phyloP scores from a whole-genome alignment of 192 early-diverging fungal species.

The Backusella westeae region DNA sequence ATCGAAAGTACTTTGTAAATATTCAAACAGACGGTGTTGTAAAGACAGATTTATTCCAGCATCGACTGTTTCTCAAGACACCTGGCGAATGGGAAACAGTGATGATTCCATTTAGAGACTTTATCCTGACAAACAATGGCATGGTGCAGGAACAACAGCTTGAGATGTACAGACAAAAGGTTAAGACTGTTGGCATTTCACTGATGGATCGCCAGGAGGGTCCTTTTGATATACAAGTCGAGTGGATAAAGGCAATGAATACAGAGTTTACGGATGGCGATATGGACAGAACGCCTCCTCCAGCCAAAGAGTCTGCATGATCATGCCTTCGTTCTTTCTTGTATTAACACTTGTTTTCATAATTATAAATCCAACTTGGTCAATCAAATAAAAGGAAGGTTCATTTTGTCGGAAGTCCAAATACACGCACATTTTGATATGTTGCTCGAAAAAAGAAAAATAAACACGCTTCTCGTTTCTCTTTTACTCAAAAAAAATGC shows the following conservation, averaged over 20 bases:
- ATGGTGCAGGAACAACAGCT: slow-evolving; percentile 83
- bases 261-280: slow-evolving; percentile 75
- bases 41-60: slow-evolving; percentile 89
- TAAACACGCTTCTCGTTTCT: background rate
- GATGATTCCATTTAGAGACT: slow-evolving; percentile 90
- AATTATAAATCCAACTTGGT: too few relatives aligned
- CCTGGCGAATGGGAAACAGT: slow-evolving; percentile 93
- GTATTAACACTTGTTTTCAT: too few relatives aligned
- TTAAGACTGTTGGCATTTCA: slow-evolving; percentile 90
- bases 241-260: slow-evolving; percentile 90
- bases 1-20: slow-evolving; percentile 91
- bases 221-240: slow-evolving; percentile 85
- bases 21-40: slow-evolving; percentile 83
- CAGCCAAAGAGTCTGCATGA: background rate
- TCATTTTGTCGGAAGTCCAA: background rate
- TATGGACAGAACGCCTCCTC: slow-evolving; percentile 45
- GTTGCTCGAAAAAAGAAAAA: background rate
- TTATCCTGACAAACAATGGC: slow-evolving; percentile 89
- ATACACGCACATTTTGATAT: background rate
- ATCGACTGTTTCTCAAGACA: slow-evolving; percentile 80
- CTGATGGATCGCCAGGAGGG: slow-evolving; percentile 79
- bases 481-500: slow-evolving; percentile 31
- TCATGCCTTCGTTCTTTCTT: background rate
- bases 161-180: slow-evolving; percentile 77
- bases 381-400: too few relatives aligned